Percentiles rank a stretch among this genome's conserved stretches.
phyloP scores from a whole-genome alignment of 352 stramenopile species.

The Globisporangium solare region DNA sequence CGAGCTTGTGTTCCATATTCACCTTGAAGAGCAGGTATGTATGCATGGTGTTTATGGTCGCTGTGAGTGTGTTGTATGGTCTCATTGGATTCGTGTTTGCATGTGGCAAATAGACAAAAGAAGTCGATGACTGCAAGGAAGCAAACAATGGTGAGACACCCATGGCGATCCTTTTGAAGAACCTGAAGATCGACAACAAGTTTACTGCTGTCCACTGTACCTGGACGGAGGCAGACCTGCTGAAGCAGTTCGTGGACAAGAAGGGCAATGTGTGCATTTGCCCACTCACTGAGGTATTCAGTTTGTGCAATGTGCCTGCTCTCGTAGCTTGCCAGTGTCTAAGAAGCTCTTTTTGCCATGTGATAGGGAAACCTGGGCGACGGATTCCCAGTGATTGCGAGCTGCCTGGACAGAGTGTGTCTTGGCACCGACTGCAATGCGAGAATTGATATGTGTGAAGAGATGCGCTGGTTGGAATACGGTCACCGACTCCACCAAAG shows the following conservation, averaged over 20 bases:
- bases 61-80: background rate
- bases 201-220: constrained; percentile 78
- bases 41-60: background rate
- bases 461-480: constrained; percentile 82
- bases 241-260: constrained; percentile 52
- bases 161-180: constrained; percentile 62
- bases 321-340: background rate
- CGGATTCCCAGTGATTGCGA: constrained; percentile 63
- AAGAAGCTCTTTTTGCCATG: constrained; percentile 3
- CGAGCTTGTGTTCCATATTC: constrained; percentile 66
- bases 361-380: constrained; percentile 54
- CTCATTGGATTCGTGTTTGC: background rate
- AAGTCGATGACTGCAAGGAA: constrained; percentile 72
- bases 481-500: constrained; percentile 61
- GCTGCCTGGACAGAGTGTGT: constrained; percentile 58
- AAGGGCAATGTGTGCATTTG: constrained; percentile 75
- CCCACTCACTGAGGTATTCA: constrained; percentile 51
- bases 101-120: constrained; percentile 36
- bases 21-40: constrained; percentile 47
- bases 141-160: constrained; percentile 47
- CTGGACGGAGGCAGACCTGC: constrained; percentile 52
- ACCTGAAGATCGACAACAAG: constrained; percentile 62
- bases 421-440: constrained; percentile 77
- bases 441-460: constrained; percentile 78
- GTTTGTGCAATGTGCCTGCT: background rate